A percentile compares a stretch with the other conserved stretches of the same genome.
These are phyloP conservation scores for Penicillium canariense DNA, from an alignment of 495 filamentous ascomycete species.

Conservation along the genomic window DNA sequence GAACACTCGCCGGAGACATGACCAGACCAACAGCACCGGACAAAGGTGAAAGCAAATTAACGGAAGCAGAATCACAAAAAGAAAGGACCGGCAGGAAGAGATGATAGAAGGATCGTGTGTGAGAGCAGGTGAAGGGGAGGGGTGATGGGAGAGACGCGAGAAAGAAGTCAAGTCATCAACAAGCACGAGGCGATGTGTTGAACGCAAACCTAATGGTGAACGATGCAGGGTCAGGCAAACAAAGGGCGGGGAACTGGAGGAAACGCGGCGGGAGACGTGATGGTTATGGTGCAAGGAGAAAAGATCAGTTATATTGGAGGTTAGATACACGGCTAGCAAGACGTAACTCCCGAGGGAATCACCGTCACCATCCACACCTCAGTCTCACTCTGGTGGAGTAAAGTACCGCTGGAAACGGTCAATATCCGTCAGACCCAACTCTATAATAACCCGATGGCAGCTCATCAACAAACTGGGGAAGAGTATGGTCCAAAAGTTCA, in stretches of 20 bases:
- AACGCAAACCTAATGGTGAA: no score
- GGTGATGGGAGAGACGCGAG: background rate
- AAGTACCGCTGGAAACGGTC: conserved; percentile 80
- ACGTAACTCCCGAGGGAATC: no score
- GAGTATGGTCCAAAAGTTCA: conserved; percentile 76
- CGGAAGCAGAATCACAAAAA: background rate
- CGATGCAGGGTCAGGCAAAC: no score
- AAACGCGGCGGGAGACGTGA: no score
- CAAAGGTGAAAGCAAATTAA: background rate
- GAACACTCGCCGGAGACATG: conserved; percentile 8
- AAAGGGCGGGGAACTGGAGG: no score
- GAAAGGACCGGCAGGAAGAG: background rate
- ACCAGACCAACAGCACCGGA: conserved; percentile 25
- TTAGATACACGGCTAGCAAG: background rate
- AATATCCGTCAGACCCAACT: conserved; percentile 59
- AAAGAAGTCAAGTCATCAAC: no score
- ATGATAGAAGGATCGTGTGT: background rate
- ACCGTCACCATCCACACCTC: no score
- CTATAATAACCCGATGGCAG: conserved; percentile 71
- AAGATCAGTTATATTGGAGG: background rate
- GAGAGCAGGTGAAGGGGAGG: background rate
- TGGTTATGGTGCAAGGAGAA: no score
- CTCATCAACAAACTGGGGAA: conserved; percentile 83
- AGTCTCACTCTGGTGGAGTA: conserved; percentile 29
- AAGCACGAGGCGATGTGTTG: no score